Percentiles rank a stretch among this genome's conserved stretches.
Evolutionary conservation across 2,329 filamentous ascomycete species (phyloP).

Genomic region (Arthrobotrys iridis): DNA sequence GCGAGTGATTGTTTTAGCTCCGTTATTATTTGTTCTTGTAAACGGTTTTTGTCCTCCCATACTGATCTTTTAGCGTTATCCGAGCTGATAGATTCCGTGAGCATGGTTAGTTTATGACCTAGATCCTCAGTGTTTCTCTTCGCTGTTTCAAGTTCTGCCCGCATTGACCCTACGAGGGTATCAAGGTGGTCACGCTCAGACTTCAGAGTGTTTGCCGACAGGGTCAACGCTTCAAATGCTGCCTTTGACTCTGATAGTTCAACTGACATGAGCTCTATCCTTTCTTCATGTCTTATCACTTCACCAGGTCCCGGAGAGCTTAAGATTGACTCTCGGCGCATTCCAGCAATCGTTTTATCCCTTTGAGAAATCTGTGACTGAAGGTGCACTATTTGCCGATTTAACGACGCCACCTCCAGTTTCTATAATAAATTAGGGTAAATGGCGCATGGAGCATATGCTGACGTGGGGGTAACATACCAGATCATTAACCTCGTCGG

Average conservation of each 20-base stretch:
- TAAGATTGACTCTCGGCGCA: slow-evolving; percentile 31
- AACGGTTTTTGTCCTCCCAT: slow-evolving; percentile 7
- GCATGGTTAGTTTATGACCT: not conserved
- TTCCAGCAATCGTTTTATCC: slow-evolving; percentile 37
- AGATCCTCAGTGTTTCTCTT: slow-evolving; percentile 4
- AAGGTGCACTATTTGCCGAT: slow-evolving; percentile 35
- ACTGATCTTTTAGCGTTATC: slow-evolving; percentile 22
- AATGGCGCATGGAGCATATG: not conserved
- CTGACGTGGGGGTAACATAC: slow-evolving; percentile 27
- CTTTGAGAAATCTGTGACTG: slow-evolving; percentile 36
- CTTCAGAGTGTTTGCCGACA: slow-evolving; percentile 1
- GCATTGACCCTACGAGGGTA: not conserved
- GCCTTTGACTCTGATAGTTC: slow-evolving; percentile 39
- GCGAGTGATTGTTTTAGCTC: slow-evolving; percentile 5
- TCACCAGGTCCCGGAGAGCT: not conserved
- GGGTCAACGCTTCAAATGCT: slow-evolving; percentile 3
- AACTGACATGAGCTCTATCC: slow-evolving; percentile 42
- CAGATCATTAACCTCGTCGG: slow-evolving; percentile 29
- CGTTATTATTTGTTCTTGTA: slow-evolving; percentile 22
- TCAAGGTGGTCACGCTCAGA: slow-evolving; percentile 18
- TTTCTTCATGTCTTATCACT: slow-evolving; percentile 35
- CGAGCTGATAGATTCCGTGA: slow-evolving; percentile 9
- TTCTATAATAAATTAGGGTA: slow-evolving; percentile 14
- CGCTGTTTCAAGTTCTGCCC: not conserved
- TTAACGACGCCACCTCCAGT: slow-evolving; percentile 26